Evolutionary conservation across 345 rosid species (phyloP), one percentile per base, ranked within the genome.

Genomic region (Schrenkiella parvula): DNA sequence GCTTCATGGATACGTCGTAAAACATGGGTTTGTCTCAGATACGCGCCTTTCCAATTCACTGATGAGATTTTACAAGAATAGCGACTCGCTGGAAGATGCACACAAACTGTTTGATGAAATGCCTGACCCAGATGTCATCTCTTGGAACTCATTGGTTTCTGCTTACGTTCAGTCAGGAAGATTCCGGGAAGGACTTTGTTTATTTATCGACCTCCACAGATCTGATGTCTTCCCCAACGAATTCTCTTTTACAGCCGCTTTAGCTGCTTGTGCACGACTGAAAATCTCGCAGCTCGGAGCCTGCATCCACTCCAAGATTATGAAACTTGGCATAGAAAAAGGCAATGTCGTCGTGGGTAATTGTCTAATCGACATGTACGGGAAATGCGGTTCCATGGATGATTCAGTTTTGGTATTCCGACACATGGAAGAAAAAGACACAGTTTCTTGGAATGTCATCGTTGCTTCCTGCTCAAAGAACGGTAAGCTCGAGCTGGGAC

Each of bases 341-440:
- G 79, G 81, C 1, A 56, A 74, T 62, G 64, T 88, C 38, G 73
- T 76, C 1, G 80, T 86, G 44, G 87, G 77, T 32, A 90, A 92
- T 74, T 92, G 95, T 78, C 80, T 92, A 80, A 82, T 92, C 29
- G 93, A 88, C 69, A 83, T 86, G 89, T 90, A 92, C n/a, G 96
- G 95, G 6, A 92, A 87, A 82, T 86, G 95, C 35, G 87, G 81
- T 21, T 82, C 44, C 5, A 81, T 84, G 64, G 83, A 72, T 35
- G 84, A 88, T 54, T 90, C 98, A 2, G 76, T 85, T 18, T 35
- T 22, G 75, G 81, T 81, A 29, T 88, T 92, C 55, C 46, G 64
- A 22, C 71, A 74, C 37, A 81, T 87, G 87, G 60, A 62, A 60
- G 77, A 68, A 23, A 88, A 70, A 81, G 98, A 89, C 57, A 73